Conservation (phyloP, 2,329 filamentous ascomycete species). For the Didymellaceae sp. region DNA sequence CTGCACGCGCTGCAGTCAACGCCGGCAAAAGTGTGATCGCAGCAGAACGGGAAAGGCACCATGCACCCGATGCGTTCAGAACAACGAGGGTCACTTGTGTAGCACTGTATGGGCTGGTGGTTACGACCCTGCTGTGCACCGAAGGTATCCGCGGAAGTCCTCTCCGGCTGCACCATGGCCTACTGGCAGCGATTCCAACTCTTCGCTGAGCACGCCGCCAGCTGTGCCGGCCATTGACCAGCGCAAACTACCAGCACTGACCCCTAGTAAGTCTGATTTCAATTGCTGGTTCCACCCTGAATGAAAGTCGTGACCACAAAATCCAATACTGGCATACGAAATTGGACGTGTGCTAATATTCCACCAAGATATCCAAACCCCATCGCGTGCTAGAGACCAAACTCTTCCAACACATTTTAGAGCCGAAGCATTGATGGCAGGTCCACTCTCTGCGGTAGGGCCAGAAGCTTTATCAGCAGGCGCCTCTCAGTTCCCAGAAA, state of each 20-base stretch:
- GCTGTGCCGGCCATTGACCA: conserved; percentile 3
- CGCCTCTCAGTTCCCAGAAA: conserved; percentile 30
- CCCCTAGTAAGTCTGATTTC: conserved; percentile 3
- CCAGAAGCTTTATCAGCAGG: conserved; percentile 21
- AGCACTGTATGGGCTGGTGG: conserved; percentile 42
- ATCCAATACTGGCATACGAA: no score
- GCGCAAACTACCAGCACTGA: conserved; percentile 11
- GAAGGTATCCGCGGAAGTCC: conserved; percentile 33
- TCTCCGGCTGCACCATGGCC: conserved; percentile 11
- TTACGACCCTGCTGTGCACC: conserved; percentile 42
- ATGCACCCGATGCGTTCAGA: conserved; percentile 37
- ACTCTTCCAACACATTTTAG: conserved; percentile 7
- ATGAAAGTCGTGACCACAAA: no score
- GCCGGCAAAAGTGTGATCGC: conserved; percentile 43
- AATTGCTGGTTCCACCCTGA: neutral
- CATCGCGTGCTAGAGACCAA: conserved; percentile 1
- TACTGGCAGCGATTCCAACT: conserved; percentile 17
- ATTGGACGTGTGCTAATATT: no score
- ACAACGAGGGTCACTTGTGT: conserved; percentile 43
- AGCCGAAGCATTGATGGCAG: neutral
- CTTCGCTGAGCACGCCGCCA: conserved; percentile 18
- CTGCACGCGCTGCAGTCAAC: conserved; percentile 40
- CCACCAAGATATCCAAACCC: conserved; percentile 16
- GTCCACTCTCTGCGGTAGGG: conserved; percentile 14
- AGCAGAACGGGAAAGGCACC: conserved; percentile 29